Evolutionary conservation across 768 basidiomycete genomes (phyloP), one percentile per base, ranked within the genome.

Genomic region (Suillus luteus): DNA sequence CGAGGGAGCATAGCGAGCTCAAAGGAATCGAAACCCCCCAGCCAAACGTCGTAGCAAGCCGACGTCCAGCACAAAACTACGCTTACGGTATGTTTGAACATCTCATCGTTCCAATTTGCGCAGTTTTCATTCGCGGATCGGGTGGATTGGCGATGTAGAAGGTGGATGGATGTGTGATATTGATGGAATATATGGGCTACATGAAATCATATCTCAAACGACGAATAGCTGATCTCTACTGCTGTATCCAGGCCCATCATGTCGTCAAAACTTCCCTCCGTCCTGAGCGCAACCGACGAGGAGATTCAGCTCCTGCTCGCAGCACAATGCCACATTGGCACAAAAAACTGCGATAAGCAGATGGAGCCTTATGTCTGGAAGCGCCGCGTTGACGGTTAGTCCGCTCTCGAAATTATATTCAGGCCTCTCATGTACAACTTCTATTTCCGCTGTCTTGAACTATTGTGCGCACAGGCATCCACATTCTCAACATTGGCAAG

Each of bases 341-440:
- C 91, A 69, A 99, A 99, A 91, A 97, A 98, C 82, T 96, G 95
- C 83, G 96, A 99, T 78, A 97, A 95, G 88, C 92, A 95, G 79
- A 99, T 99, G 97, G 88, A 91, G 74, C 85, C 93, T 62, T 99
- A 99, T 79, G 93, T 99, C 80, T 99, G 90, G 90, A 99, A 96
- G 84, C 84, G 96, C 77, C 87, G 97, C 75, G 77, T 89, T 66
- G 97, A 99, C 80, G 97, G 97, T 96, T 72, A 78, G 92, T 78
- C 48, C 19, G 38, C 24, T 31, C 17, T 48, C 62, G 38, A 59
- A 27, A 62, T 40, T 41, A 61, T 54, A 57, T 51, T 31, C 35
- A 33, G 44, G 67, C 67, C 63, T 66, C 59, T 61, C 60, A 72
- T 61, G 22, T 35, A 49, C 57, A 63, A n/a, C 51, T 14, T 58